Conservation (phyloP, 306 rosid species). For the Albizia julibrissin region DNA sequence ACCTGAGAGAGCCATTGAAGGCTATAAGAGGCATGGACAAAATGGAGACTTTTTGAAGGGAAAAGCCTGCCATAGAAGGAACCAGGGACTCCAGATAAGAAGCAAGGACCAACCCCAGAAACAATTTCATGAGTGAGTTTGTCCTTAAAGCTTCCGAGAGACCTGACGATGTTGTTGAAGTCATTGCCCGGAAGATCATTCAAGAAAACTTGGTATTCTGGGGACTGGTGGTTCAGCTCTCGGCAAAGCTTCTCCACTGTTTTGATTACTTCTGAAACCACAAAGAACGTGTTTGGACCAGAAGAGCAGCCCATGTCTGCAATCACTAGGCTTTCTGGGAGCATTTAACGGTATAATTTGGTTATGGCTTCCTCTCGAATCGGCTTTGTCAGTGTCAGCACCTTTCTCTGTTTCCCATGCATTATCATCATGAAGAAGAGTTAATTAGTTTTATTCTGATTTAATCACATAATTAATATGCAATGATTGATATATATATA, state of each 20-base stretch:
- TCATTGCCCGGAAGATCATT: slow-evolving; percentile 27
- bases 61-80: slow-evolving; percentile 56
- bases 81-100: slow-evolving; percentile 48
- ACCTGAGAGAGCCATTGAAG: slow-evolving; percentile 45
- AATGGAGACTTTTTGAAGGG: slow-evolving; percentile 38
- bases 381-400: slow-evolving; percentile 34
- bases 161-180: slow-evolving; percentile 48
- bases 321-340: slow-evolving; percentile 28
- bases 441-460: too few relatives aligned
- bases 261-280: slow-evolving; percentile 38
- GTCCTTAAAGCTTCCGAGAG: slow-evolving; percentile 33
- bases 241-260: slow-evolving; percentile 35
- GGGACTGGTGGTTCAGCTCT: slow-evolving; percentile 23
- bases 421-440: background rate
- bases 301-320: slow-evolving; percentile 62
- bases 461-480: background rate
- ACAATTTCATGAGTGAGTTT: slow-evolving; percentile 21
- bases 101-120: slow-evolving; percentile 33
- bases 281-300: slow-evolving; percentile 49
- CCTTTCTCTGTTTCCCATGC: slow-evolving; percentile 39
- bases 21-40: slow-evolving; percentile 47
- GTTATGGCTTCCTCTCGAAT: slow-evolving; percentile 44
- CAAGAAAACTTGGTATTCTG: slow-evolving; percentile 40
- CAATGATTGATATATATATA: background rate
- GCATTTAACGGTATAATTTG: slow-evolving; percentile 9